Evolutionary conservation across 257 asterid species (phyloP).

Genomic region (Forsythia viridissima): DNA sequence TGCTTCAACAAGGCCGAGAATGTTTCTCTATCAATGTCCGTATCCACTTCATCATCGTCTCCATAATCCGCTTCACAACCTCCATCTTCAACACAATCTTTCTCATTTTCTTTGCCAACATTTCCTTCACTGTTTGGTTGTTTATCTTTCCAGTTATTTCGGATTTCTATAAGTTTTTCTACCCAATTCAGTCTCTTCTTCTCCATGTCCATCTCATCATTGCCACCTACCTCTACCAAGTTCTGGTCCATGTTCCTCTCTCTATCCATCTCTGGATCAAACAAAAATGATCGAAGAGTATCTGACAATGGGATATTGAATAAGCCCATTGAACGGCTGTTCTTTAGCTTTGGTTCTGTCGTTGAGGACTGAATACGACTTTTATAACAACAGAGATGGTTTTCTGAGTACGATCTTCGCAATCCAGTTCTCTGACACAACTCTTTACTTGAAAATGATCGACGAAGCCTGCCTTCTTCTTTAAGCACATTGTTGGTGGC

Average conservation of each 20-base stretch:
- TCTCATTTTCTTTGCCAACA: slow-evolving; percentile 21
- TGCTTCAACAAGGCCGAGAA: slow-evolving; percentile 50
- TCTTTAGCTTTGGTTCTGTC: slow-evolving; percentile 45
- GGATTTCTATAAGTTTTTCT: slow-evolving; percentile 58
- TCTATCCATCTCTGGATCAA: slow-evolving; percentile 38
- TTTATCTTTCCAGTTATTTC: slow-evolving; percentile 54
- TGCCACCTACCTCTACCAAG: slow-evolving; percentile 14
- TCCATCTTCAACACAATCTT: slow-evolving; percentile 34
- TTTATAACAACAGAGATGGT: neutral
- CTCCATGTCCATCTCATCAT: slow-evolving; percentile 23
- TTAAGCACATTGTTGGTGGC: neutral
- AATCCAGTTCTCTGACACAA: neutral
- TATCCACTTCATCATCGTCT: slow-evolving; percentile 41
- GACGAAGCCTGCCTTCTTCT: neutral
- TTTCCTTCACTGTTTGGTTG: slow-evolving; percentile 27
- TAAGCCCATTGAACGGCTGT: slow-evolving; percentile 40
- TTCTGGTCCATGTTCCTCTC: slow-evolving; percentile 23
- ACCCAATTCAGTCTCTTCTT: slow-evolving; percentile 64
- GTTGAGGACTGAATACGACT: slow-evolving; percentile 34
- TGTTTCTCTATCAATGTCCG: slow-evolving; percentile 39
- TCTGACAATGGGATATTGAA: slow-evolving; percentile 51
- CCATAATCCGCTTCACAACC: slow-evolving; percentile 60
- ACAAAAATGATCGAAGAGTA: slow-evolving; percentile 44
- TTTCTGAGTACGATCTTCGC: slow-evolving; percentile 28
- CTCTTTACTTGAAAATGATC: slow-evolving; percentile 20